Base-by-base conservation (phyloP, 2,329 filamentous ascomycete species). In the Talaromyces rugulosus region DNA sequence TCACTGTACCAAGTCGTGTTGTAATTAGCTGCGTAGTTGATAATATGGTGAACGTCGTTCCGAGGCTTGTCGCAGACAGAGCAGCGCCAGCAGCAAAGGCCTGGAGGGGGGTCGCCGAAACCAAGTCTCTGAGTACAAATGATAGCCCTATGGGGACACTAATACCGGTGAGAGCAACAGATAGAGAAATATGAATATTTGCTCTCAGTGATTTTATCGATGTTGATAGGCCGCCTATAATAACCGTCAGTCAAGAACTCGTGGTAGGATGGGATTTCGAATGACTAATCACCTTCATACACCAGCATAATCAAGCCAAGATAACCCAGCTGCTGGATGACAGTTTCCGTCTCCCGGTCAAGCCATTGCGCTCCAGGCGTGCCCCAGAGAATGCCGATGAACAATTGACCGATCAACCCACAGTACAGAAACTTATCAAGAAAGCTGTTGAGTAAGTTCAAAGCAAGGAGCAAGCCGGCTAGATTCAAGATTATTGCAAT, bases 61-160 rank as follows among this genome's bases (percentile, higher is more conserved):
- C 90, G 0, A 93, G 78, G 61, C 87, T 89, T 0, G 89, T 94
- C 1, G 89, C 89, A 67, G 87, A 91, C 0, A 93, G 77, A 0
- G 90, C 86, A 2, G 89, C 89, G 8, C 90, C 90, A 0, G 89
- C 86, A 1, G 89, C 84, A 68, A 93, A 94, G 0, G 85, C 83
- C 69, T 92, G 87, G 0, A 89, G 67, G 0, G 78, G 74, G 0
- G 80, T 81, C 0, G 85, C 82, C 16, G 50, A 56, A 1, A 82
- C 73, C 3, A 89, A 70, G 0, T 74, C 71, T 27, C 44, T 76
- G 0, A 91, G 78, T 1, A 82, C 69, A 66, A 89, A 92, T 0
- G 88, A 90, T 0, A 92, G 72, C 0, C 74, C 86, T 34, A 92
- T 87, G 0, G 89, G 89, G 0, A 83, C 64, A 0, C 75, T 66